Percentiles rank a stretch among this genome's conserved stretches.
Conservation (phyloP, 1,284 basidiomycete species). For the Microbotryum intermedium region DNA sequence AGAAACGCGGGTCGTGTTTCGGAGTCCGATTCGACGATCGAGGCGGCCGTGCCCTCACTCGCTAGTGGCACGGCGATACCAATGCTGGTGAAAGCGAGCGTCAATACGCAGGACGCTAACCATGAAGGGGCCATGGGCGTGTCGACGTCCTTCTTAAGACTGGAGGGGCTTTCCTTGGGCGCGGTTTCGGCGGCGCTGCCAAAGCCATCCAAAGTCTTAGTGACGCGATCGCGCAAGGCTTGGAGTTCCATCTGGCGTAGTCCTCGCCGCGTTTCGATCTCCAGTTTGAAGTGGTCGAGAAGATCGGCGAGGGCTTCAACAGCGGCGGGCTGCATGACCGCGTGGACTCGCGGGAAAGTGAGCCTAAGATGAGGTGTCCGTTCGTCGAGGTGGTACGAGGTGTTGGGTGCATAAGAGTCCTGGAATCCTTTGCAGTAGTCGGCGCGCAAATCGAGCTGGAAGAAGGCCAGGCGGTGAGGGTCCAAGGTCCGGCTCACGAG, state of each 20-base stretch:
- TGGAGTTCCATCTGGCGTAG: constrained; percentile 64
- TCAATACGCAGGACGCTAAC: constrained; percentile 58
- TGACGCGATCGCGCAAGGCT: constrained; percentile 66
- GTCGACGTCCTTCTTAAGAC: not conserved
- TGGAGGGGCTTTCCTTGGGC: no score
- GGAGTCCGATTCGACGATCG: constrained; percentile 32
- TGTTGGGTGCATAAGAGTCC: not conserved
- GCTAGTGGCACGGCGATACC: constrained; percentile 73
- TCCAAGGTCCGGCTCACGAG: constrained; percentile 37
- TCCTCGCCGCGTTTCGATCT: constrained; percentile 61
- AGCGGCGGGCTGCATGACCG: constrained; percentile 83
- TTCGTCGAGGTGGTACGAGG: not conserved
- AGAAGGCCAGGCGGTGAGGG: constrained; percentile 66
- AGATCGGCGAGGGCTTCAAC: constrained; percentile 80
- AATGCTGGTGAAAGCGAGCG: constrained; percentile 57
- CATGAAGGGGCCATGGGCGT: constrained; percentile 44
- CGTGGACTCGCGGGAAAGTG: constrained; percentile 64
- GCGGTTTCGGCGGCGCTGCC: constrained; percentile 25
- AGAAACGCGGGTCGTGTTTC: constrained; percentile 64
- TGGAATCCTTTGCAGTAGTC: constrained; percentile 32
- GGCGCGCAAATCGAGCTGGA: constrained; percentile 59
- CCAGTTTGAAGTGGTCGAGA: constrained; percentile 71
- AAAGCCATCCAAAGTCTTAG: constrained; percentile 53
- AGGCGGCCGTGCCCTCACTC: constrained; percentile 42
- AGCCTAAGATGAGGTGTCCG: constrained; percentile 43